A percentile compares a stretch with the other conserved stretches of the same genome.
These are phyloP conservation scores for Withania somnifera DNA, from an alignment of 305 asterid species.

Conservation along the genomic window DNA sequence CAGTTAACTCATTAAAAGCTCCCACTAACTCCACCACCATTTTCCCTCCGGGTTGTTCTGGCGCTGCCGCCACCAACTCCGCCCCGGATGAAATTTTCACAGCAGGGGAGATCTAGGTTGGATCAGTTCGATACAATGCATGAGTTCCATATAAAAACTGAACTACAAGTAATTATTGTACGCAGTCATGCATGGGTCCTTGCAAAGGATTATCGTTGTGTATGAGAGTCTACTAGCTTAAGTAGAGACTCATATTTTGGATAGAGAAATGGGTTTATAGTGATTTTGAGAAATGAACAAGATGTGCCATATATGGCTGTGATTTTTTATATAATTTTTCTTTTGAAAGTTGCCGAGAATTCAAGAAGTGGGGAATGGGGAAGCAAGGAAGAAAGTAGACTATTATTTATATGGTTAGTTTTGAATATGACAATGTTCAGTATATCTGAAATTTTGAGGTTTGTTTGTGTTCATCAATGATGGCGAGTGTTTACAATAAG, in stretches of 20 bases:
- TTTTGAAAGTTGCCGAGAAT: no score
- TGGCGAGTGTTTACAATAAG: no score
- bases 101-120: background rate
- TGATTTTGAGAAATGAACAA: background rate
- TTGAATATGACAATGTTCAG: background rate
- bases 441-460: background rate
- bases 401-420: background rate
- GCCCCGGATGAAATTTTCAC: background rate
- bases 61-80: background rate
- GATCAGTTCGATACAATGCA: no score
- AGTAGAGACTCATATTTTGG: background rate
- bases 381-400: background rate
- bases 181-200: no score
- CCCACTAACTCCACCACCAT: constrained; percentile 88
- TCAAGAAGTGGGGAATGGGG: background rate
- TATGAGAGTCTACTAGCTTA: background rate
- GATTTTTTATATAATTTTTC: background rate
- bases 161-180: no score
- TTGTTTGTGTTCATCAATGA: background rate
- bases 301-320: background rate
- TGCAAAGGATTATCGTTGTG: no score
- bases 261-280: background rate
- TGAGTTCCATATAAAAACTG: no score
- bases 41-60: constrained; percentile 79
- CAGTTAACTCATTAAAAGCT: constrained; percentile 80